phyloP scores from a whole-genome alignment of 176 grass and related monocot species.

The Avena sativa region DNA sequence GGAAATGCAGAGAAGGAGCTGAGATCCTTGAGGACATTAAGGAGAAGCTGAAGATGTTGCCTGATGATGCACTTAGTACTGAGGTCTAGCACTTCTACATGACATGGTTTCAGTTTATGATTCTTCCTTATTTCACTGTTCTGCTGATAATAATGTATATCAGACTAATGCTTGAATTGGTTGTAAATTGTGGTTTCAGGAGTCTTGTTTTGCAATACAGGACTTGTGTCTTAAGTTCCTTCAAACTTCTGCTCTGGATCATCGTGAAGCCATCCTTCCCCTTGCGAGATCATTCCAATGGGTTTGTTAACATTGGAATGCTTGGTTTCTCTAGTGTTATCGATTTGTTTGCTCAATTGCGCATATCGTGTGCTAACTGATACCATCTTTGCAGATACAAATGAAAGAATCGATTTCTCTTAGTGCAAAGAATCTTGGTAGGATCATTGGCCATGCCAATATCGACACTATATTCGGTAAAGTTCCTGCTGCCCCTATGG shows the following conservation, averaged over 20 bases:
- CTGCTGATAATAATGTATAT: not conserved
- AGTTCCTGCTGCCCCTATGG: not conserved
- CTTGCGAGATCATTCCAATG: slow-evolving; percentile 21
- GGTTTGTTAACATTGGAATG: slow-evolving; percentile 20
- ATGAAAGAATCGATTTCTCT: not conserved
- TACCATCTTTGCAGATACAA: slow-evolving; percentile 18
- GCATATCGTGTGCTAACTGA: not conserved
- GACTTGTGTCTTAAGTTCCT: slow-evolving; percentile 24
- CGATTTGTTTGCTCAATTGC: not conserved
- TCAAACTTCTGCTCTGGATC: slow-evolving; percentile 6
- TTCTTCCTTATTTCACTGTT: slow-evolving; percentile 8
- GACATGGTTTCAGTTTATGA: not conserved
- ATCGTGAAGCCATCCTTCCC: not conserved
- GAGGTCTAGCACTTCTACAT: slow-evolving; percentile 12
- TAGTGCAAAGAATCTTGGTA: not conserved
- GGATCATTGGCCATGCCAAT: not conserved
- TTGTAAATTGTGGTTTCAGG: slow-evolving; percentile 8
- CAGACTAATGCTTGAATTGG: not conserved
- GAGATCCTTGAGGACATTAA: too few relatives aligned
- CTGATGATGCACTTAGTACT: not conserved
- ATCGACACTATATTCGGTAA: not conserved
- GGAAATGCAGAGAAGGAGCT: too few relatives aligned
- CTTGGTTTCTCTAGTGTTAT: slow-evolving; percentile 11
- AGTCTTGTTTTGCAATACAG: not conserved
- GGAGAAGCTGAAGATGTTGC: not conserved